These are phyloP conservation scores for Phyllosticta paracitricarpa DNA, from an alignment of 2,329 filamentous ascomycete genomes.

Conservation along the genomic window DNA sequence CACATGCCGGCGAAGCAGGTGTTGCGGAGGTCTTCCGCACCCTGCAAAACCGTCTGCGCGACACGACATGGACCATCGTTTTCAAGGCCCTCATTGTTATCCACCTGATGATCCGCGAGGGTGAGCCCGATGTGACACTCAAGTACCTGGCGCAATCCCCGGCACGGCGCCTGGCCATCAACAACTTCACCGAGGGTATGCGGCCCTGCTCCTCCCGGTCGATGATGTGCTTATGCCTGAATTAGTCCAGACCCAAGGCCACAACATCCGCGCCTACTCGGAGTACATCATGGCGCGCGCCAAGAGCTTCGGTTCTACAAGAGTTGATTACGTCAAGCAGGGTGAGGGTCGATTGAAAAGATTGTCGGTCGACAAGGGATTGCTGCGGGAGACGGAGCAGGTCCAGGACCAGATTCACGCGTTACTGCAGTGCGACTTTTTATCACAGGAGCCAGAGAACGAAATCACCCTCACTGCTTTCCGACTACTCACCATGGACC, in stretches of 20 bases:
- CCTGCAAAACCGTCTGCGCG: conserved; percentile 75
- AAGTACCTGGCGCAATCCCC: conserved; percentile 74
- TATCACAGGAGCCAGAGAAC: conserved; percentile 83
- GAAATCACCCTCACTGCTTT: conserved; percentile 95
- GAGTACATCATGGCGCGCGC: conserved; percentile 78
- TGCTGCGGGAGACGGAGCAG: conserved; percentile 81
- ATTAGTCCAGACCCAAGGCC: conserved; percentile 82
- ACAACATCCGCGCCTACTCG: conserved; percentile 87
- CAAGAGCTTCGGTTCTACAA: conserved; percentile 71
- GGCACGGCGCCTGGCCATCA: conserved; percentile 68
- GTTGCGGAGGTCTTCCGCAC: conserved; percentile 94
- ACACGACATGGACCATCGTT: conserved; percentile 99
- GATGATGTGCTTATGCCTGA: background rate
- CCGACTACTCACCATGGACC: conserved; percentile 77
- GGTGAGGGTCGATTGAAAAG: conserved; percentile 77
- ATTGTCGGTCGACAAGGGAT: conserved; percentile 79
- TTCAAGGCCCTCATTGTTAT: conserved; percentile 96
- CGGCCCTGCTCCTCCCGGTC: conserved; percentile 9
- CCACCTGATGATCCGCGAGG: conserved; percentile 95
- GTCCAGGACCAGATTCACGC: conserved; percentile 82
- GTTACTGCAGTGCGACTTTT: conserved; percentile 79
- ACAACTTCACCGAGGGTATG: conserved; percentile 84
- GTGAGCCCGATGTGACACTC: conserved; percentile 78
- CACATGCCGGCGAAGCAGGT: conserved; percentile 86
- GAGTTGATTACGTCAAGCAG: conserved; percentile 78